Evolutionary conservation across 345 rosid genomes (phyloP), one percentile per base, ranked within the genome.

Genomic region (Reutealis trisperma): DNA sequence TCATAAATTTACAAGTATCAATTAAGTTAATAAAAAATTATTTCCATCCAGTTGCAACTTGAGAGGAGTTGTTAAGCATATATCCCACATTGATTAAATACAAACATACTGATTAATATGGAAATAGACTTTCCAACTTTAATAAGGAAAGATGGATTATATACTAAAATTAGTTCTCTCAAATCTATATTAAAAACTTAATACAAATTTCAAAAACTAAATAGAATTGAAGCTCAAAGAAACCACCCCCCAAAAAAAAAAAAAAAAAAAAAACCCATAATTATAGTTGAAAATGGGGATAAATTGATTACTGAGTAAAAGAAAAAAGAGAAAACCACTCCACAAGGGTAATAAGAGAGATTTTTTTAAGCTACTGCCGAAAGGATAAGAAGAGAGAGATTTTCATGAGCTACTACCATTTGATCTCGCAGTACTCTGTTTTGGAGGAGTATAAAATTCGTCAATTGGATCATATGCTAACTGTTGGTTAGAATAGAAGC

Each of bases 391-490:
- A 66, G 51, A 42, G 52, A 11, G 51, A 41, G 1, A 54, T 6
- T 27, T 21, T 67, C n/a, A 21, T 21, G 9, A 34, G 69, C 8
- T 37, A 18, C 19, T 65, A 27, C 30, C 30, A 27, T 27, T 27
- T 27, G 30, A 27, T 27, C 30, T 27, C 30, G 30, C 30, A 1
- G 30, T 27, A 0, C 30, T 27, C 1, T 27, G 30, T 27, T 27
- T 0, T 27, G 1, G 30, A 27, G 30, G 30, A 27, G 30, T 27
- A 27, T 27, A 27, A 27, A 27, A 27, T 96, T 22, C 93, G 99
- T 80, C 92, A 92, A 68, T 93, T 94, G 49, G 97, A 92, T 79
- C 93, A 97, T 2, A 97, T 93, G 16, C 92, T 96, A 71, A 91
- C 90, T 71, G 97, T 92, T 78, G 97, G 98, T 32, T 93, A 92